Evolutionary conservation across 2,329 filamentous ascomycete genomes (phyloP).

Genomic region (Didymella pinodella): DNA sequence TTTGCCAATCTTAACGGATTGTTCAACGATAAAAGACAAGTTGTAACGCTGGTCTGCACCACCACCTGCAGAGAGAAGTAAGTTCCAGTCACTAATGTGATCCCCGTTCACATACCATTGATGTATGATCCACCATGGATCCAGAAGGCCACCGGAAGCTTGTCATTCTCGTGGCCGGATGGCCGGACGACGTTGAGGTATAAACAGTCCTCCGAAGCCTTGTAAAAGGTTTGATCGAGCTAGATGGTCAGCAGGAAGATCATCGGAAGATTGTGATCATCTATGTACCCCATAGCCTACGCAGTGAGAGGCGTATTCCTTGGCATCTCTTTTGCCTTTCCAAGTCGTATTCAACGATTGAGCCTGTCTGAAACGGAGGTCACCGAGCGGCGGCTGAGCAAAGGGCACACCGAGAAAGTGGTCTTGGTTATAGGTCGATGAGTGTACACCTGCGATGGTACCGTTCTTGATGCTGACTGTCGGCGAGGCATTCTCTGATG

Average conservation of each 20-base stretch:
- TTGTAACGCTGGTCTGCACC: slow-evolving; percentile 60
- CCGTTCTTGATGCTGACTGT: slow-evolving; percentile 52
- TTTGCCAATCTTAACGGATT: slow-evolving; percentile 34
- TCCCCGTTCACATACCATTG: slow-evolving; percentile 38
- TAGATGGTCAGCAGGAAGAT: slow-evolving; percentile 5
- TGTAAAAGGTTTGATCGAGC: slow-evolving; percentile 24
- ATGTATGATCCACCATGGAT: slow-evolving; percentile 32
- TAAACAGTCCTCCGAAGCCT: slow-evolving; percentile 49
- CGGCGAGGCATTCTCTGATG: slow-evolving; percentile 24
- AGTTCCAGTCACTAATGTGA: slow-evolving; percentile 6
- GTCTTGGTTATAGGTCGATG: slow-evolving; percentile 51
- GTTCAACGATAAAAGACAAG: slow-evolving; percentile 51
- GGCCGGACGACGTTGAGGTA: slow-evolving; percentile 50
- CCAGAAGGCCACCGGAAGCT: slow-evolving; percentile 28
- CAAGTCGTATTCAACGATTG: slow-evolving; percentile 24
- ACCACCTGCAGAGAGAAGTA: slow-evolving; percentile 25
- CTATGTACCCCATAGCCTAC: slow-evolving; percentile 21
- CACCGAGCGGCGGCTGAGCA: slow-evolving; percentile 37
- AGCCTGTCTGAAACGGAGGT: slow-evolving; percentile 35
- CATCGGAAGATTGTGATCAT: not conserved
- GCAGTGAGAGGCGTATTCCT: slow-evolving; percentile 36
- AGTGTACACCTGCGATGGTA: slow-evolving; percentile 49
- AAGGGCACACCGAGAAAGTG: slow-evolving; percentile 35
- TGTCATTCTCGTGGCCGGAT: slow-evolving; percentile 15
- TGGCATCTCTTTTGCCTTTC: slow-evolving; percentile 49